Base-by-base conservation (phyloP, 2,329 filamentous ascomycete species). In the Ceratocystis ficicola region DNA sequence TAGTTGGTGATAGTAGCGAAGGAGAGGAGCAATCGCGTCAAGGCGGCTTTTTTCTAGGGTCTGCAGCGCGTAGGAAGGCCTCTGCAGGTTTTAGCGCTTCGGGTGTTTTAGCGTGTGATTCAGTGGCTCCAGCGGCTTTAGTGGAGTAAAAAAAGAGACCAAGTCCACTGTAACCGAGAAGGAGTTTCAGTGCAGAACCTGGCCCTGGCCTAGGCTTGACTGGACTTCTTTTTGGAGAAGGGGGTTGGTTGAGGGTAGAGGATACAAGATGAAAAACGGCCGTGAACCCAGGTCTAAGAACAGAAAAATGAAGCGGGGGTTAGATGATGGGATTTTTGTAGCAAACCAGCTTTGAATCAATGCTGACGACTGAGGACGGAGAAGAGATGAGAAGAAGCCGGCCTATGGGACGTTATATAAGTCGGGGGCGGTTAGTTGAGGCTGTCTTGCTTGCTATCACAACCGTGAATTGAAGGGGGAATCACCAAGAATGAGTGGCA, bases 141-240 rank as follows among this genome's bases (percentile, higher is more conserved):
- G 17, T 25, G 22, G n/a, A 15, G 52, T 50, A 50, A 50, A 50
- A 50, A 20, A 22, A 50, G 17, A 20, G 52, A 57, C 52, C 5
- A 57, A 32, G 28, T 12, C 52, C 52, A 30, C 52, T 57, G 17
- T 17, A 15, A 17, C 20, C 12, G 22, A 30, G 28, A 57, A 17
- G 52, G 52, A 15, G 36, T 41, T 41, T 30, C 52, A 57, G 52
- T 28, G 52, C 32, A 57, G 22, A 57, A 28, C 52, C 52, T 57
- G 25, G 50, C 22, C 15, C 46, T 20, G 46, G 46, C 20, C 22
- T 22, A n/a, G 46, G 46, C 17, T 22, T 48, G 46, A 10, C 46
- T 17, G 44, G 15, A 48, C 32, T 36, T 36, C 10, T 10, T 36
- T 12, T 36, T 12, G 36, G 36, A 41, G 36, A 41, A 41, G 36